A percentile compares a stretch with the other conserved stretches of the same genome.
Conservation (phyloP, 192 early-diverging fungal species). For the Neocallimastix lanati region DNA sequence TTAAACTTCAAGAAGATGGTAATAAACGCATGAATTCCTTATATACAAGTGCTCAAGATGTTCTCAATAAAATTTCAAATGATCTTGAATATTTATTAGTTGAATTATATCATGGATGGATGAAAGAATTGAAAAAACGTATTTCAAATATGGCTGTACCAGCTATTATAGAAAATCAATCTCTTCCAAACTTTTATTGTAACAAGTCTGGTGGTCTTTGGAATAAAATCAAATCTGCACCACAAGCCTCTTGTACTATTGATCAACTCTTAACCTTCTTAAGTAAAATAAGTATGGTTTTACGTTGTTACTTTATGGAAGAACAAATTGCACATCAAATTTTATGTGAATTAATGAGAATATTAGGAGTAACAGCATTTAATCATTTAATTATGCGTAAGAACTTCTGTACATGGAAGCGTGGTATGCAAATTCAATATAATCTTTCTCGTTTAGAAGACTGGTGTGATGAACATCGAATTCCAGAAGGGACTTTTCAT, state of each 20-base stretch:
- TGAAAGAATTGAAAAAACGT: conserved; percentile 91
- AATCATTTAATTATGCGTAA: conserved; percentile 96
- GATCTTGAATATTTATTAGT: conserved; percentile 80
- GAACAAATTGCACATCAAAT: conserved; percentile 79
- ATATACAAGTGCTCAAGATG: conserved; percentile 52
- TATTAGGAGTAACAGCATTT: conserved; percentile 88
- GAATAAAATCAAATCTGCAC: conserved; percentile 66
- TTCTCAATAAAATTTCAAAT: conserved; percentile 68
- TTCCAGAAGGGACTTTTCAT: conserved; percentile 75
- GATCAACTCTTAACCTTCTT: conserved; percentile 87
- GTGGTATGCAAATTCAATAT: conserved; percentile 99
- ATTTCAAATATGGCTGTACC: conserved; percentile 88
- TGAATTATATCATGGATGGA: conserved; percentile 95
- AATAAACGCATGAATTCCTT: conserved; percentile 30
- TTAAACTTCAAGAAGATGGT: conserved; percentile 15
- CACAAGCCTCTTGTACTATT: conserved; percentile 67
- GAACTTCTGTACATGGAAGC: conserved; percentile 98
- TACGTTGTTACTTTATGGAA: conserved; percentile 96
- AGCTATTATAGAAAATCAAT: conserved; percentile 89
- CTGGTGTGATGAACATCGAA: conserved; percentile 93
- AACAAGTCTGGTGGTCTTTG: conserved; percentile 80
- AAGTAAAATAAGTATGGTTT: conserved; percentile 80
- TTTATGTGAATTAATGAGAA: conserved; percentile 80
- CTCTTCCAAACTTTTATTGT: conserved; percentile 79
- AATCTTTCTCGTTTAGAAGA: conserved; percentile 93